Evolutionary conservation across 345 rosid genomes (phyloP), one percentile per base, ranked within the genome.

Genomic region (Diplotaxis tenuifolia): DNA sequence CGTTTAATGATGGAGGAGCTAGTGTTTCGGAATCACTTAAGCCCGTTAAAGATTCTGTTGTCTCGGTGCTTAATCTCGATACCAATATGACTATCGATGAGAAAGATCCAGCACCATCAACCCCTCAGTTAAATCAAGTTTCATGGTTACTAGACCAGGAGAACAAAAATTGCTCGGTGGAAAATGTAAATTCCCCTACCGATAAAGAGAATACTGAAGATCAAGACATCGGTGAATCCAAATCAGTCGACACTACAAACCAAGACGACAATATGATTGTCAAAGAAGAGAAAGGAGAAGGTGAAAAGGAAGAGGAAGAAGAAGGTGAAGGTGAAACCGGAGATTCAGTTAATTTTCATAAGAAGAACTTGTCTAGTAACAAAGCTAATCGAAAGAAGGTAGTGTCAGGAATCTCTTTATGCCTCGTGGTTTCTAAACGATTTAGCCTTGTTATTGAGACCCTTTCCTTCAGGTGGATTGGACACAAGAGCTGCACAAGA

Each of bases 401-500:
- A 74, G 85, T 82, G 86, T 93, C 75, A 59, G 72, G 28, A 57
- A 66, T 28, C 29, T 19, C 7, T 28, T 25, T 56, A 52, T 1
- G 3, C 32, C 21, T 36, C 23, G 6, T 32, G 7, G 61, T 58
- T 34, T 25, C 32, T 60, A 49, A 32, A 16, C 16, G 5, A 31
- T 32, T 47, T 6, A 64, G 3, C 5, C 62, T 74, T 6, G 2
- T 63, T 49, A 65, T 38, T 67, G 12, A 0, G 20, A 40, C 16
- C 15, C 23, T n/a, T 64, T 55, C 49, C 62, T 77, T 75, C 81
- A 95, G 99, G 92, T 95, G 29, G 97, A 95, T 73, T 95, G 99
- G 99, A 92, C 96, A 9, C 76, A 87, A 9, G 96, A 90, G 56
- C 85, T 95, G 75, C 97, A 95, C 80, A 92, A 85, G 82, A 90